Percentiles rank a stretch among this genome's conserved stretches.
phyloP scores from a whole-genome alignment of 345 rosid genomes.

The Eucalyptus albens region DNA sequence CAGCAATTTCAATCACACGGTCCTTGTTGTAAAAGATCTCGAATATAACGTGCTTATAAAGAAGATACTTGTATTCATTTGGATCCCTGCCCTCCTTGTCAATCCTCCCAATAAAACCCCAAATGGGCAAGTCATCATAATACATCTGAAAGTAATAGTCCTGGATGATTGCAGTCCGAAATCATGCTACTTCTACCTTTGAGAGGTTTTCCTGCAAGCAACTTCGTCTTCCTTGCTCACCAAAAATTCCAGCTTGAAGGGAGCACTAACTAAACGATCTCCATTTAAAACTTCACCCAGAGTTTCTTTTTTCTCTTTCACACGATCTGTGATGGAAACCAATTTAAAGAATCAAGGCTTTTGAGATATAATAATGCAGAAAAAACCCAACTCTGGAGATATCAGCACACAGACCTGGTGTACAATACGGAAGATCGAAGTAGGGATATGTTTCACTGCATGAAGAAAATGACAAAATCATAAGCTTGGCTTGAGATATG shows the following conservation, averaged over 20 bases:
- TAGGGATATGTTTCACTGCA: constrained; percentile 78
- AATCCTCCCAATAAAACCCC: constrained; percentile 32
- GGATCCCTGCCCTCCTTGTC: constrained; percentile 22
- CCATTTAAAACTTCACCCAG: constrained; percentile 6
- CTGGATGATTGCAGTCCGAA: neutral
- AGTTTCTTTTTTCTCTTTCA: neutral
- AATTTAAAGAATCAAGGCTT: neutral
- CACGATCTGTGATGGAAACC: neutral
- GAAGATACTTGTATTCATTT: neutral
- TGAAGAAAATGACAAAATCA: neutral
- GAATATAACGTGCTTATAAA: constrained; percentile 15
- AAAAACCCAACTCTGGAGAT: neutral
- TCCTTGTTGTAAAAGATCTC: constrained; percentile 27
- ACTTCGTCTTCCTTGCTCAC: neutral
- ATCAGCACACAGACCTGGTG: constrained; percentile 5
- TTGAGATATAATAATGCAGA: no score
- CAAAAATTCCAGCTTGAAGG: neutral
- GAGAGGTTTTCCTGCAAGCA: neutral
- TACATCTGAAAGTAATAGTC: constrained; percentile 36
- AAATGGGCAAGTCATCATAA: constrained; percentile 33
- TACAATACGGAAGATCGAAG: constrained; percentile 37
- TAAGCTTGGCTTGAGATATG: neutral
- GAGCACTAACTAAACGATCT: constrained; percentile 1
- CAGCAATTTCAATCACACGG: constrained; percentile 20
- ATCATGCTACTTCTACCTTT: neutral